Base-by-base conservation (phyloP, 2,329 filamentous ascomycete genomes). In the Didymella sp. region DNA sequence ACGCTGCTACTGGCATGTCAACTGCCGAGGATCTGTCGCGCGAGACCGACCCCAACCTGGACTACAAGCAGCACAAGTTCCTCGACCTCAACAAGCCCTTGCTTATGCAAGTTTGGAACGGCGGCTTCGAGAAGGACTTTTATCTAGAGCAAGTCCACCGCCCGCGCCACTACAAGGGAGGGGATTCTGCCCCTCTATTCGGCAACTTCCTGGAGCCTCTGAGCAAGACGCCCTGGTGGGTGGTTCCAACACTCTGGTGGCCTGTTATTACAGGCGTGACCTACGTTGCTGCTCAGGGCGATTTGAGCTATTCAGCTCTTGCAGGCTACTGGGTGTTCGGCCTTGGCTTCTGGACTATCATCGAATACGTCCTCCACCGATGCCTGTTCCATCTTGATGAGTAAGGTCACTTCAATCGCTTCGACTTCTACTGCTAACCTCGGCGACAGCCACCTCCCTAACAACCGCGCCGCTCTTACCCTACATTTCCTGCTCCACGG, bases 151-250 rank as follows among this genome's bases (percentile, higher is more conserved):
- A 99, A 76, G 91, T 99, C 49, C 95, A 99, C 75, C 89, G 95
- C 41, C 95, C 95, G 17, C 88, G 95, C 57, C 94, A 99, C 77
- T 99, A 98, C 83, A 96, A 88, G 74, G 94, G 94, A 63, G 95
- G 95, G 56, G 87, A 87, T 60, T 97, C 92, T 6, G 95, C 95
- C 33, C 95, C 95, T 19, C 79, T 99, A 22, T 99, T 99, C 77
- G 95, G 95, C 58, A 98, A 99, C 79, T 96, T 99, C 76, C 82
- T 99, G n/a, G 95, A 99, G 79, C 95, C 95, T n/a, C 80, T 99
- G 57, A 93, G 89, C 76, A 90, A 93, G 82, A 99, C 95, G 2
- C 86, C 95, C 1, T 99, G 95, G 95, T 99, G 89, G 87, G 76
- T 96, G 41, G 84, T 99, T 11, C 95, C 95, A 2, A 82, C 82